Evolutionary conservation across 2,329 filamentous ascomycete genomes (phyloP).

Genomic region (Pseudocercospora crystallina): DNA sequence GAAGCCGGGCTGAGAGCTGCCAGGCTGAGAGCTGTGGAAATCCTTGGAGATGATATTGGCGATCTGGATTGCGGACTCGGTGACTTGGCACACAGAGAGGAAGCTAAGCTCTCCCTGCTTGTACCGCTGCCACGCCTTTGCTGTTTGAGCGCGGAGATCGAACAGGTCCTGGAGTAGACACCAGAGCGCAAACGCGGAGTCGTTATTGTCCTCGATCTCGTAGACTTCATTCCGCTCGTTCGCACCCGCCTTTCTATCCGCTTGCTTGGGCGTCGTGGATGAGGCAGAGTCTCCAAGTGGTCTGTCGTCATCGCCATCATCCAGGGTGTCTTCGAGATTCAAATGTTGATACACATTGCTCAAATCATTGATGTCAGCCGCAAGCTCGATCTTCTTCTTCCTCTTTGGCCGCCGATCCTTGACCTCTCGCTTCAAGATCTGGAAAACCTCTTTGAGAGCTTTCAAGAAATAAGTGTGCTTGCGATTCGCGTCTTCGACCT

Average conservation of each 20-base stretch:
- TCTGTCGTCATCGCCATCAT: no score
- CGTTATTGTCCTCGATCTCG: slow-evolving; percentile 1
- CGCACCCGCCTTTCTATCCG: no score
- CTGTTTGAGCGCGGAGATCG: neutral
- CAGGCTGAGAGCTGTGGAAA: no score
- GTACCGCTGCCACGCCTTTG: neutral
- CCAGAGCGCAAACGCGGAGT: neutral
- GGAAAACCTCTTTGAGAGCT: neutral
- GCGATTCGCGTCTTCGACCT: neutral
- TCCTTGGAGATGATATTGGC: no score
- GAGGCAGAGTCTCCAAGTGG: no score
- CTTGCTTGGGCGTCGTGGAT: no score
- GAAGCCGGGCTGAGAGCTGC: no score
- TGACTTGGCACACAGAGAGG: neutral
- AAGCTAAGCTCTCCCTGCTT: neutral
- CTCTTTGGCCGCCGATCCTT: slow-evolving; percentile 4
- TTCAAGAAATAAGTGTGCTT: slow-evolving; percentile 6
- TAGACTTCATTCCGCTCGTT: no score
- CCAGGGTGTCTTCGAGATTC: slow-evolving; percentile 2
- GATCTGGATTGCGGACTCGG: no score
- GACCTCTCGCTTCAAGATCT: slow-evolving; percentile 5
- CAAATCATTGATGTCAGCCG: slow-evolving; percentile 1
- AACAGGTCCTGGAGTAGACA: slow-evolving; percentile 5
- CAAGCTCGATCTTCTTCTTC: slow-evolving; percentile 11
- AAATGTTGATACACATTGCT: slow-evolving; percentile 8